Evolutionary conservation across 345 rosid genomes (phyloP).

Genomic region (Limnanthes douglasii): DNA sequence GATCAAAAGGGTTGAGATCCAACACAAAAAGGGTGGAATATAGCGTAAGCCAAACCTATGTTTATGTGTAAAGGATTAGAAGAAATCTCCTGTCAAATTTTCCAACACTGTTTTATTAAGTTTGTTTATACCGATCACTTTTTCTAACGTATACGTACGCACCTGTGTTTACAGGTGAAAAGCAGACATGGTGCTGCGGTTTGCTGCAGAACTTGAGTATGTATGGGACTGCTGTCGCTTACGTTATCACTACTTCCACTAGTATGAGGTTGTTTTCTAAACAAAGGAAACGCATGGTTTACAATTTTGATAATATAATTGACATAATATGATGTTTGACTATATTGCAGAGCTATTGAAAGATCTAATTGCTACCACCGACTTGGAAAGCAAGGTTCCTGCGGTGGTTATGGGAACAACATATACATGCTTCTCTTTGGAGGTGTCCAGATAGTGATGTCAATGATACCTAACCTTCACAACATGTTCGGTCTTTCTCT

Average conservation of each 20-base stretch:
- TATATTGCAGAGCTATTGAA: conserved; percentile 40
- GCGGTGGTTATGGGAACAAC: conserved; percentile 17
- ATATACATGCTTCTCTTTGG: conserved; percentile 37
- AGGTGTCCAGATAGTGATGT: conserved; percentile 22
- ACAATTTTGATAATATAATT: too few species aligned
- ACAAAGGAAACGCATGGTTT: too few species aligned
- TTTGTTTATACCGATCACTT: too few species aligned
- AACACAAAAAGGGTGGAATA: too few species aligned
- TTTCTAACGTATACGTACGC: too few species aligned
- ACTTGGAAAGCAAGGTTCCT: conserved; percentile 28
- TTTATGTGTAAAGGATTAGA: too few species aligned
- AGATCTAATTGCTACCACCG: conserved; percentile 31
- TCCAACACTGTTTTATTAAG: too few species aligned
- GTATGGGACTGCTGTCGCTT: conserved; percentile 29
- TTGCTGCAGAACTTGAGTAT: conserved; percentile 19
- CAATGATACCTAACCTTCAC: conserved; percentile 42
- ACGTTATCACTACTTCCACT: conserved; percentile 27
- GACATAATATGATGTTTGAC: too few species aligned
- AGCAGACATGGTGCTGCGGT: conserved; percentile 18
- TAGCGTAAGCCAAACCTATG: too few species aligned
- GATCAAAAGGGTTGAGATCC: too few species aligned
- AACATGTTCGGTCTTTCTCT: conserved; percentile 35
- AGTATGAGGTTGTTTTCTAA: conserved; percentile 58
- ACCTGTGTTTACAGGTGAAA: too few species aligned
- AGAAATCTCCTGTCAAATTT: too few species aligned